phyloP scores from a whole-genome alignment of 768 basidiomycete genomes.

The Russula griseocarnosa region DNA sequence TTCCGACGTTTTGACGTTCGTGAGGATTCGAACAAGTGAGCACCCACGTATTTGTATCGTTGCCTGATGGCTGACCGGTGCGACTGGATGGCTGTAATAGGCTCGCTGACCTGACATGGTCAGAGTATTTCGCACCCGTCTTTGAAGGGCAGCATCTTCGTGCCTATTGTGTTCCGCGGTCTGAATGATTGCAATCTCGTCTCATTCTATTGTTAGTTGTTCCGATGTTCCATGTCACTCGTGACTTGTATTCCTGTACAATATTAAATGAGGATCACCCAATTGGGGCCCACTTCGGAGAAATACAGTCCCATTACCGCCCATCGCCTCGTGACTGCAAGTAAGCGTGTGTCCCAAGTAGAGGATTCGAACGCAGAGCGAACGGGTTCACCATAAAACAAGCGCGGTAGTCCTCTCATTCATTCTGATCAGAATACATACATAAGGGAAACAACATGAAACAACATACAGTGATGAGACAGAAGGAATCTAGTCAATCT shows the following conservation, averaged over 20 bases:
- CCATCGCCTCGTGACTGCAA: not conserved
- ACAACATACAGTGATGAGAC: not conserved
- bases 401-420: not conserved
- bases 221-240: no score
- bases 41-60: not conserved
- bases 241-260: no score
- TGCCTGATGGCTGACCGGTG: not conserved
- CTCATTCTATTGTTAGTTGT: no score
- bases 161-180: conserved; percentile 15
- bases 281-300: no score
- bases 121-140: conserved; percentile 14
- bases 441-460: not conserved
- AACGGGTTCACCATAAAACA: not conserved
- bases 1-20: conserved; percentile 29
- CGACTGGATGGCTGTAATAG: not conserved
- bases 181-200: not conserved
- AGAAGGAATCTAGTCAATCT: not conserved
- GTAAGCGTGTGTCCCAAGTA: no score
- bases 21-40: conserved; percentile 14
- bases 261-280: no score
- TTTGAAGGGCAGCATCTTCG: conserved; percentile 18
- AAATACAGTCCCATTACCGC: no score
- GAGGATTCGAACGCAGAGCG: no score
- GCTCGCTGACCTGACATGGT: conserved; percentile 11
- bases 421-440: not conserved